Evolutionary conservation across 2,329 filamentous ascomycete species (phyloP).

Genomic region (Blastomyces parvus): DNA sequence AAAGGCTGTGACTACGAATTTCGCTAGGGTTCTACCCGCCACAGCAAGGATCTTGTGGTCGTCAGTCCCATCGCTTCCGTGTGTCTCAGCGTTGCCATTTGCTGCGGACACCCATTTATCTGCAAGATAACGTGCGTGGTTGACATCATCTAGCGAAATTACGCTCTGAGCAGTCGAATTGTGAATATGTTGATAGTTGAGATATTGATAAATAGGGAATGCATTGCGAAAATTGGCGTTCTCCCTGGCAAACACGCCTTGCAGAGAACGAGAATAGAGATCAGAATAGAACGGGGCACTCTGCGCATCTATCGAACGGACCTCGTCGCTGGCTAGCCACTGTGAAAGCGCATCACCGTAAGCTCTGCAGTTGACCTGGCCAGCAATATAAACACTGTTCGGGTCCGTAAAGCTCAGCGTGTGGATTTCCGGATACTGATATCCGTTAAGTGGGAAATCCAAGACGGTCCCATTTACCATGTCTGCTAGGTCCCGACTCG

Average conservation of each 20-base stretch:
- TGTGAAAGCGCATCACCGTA: conserved; percentile 29
- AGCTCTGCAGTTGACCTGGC: conserved; percentile 37
- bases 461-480: conserved; percentile 40
- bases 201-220: conserved; percentile 46
- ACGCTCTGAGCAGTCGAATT: conserved; percentile 35
- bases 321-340: conserved; percentile 37
- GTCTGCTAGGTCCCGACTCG: conserved; percentile 29
- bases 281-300: conserved; percentile 39
- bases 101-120: conserved; percentile 41
- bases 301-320: conserved; percentile 29
- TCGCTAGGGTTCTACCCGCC: conserved; percentile 36
- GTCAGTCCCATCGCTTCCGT: conserved; percentile 14
- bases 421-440: conserved; percentile 48
- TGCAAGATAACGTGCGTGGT: conserved; percentile 38
- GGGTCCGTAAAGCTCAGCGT: conserved; percentile 39
- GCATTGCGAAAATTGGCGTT: conserved; percentile 44
- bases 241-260: conserved; percentile 30
- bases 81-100: conserved; percentile 37
- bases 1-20: conserved; percentile 32
- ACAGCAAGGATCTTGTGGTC: conserved; percentile 31
- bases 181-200: conserved; percentile 46
- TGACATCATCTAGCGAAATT: conserved; percentile 26
- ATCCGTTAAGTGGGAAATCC: conserved; percentile 44
- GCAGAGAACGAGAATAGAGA: conserved; percentile 37
- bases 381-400: conserved; percentile 42